A percentile compares a stretch with the other conserved stretches of the same genome.
These are phyloP conservation scores for Entoloma clypeatum DNA, from an alignment of 1,284 basidiomycete genomes.

Conservation along the genomic window DNA sequence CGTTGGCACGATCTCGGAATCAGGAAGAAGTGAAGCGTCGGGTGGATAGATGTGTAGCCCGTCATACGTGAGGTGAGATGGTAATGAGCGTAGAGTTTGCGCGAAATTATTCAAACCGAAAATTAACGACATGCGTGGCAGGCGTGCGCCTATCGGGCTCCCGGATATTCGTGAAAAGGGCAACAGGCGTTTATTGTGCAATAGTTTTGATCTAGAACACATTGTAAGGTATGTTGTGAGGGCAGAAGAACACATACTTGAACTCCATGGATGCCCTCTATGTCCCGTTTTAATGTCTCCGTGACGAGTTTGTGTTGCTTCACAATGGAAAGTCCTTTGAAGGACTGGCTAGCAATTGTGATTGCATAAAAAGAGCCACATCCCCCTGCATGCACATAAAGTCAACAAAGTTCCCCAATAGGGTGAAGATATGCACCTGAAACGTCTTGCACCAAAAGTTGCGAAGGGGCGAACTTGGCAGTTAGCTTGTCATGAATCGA, in stretches of 20 bases:
- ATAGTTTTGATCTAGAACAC: conserved; percentile 8
- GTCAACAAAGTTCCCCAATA: background rate
- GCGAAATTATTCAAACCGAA: too few relatives aligned
- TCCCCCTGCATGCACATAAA: conserved; percentile 57
- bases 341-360: conserved; percentile 77
- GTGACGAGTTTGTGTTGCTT: conserved; percentile 96
- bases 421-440: conserved; percentile 59
- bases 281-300: conserved; percentile 84
- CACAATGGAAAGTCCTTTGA: conserved; percentile 83
- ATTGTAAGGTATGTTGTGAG: background rate
- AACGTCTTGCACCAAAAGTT: conserved; percentile 82
- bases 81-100: too few relatives aligned
- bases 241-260: conserved; percentile 57
- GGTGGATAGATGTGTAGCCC: too few relatives aligned
- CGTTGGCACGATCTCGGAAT: conserved; percentile 17
- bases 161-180: too few relatives aligned
- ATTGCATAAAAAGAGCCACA: conserved; percentile 98
- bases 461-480: conserved; percentile 69
- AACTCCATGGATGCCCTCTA: conserved; percentile 89
- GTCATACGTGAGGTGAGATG: too few relatives aligned
- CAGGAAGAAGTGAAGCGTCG: too few relatives aligned
- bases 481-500: conserved; percentile 72
- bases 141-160: too few relatives aligned
- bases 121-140: too few relatives aligned
- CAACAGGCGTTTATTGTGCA: too few relatives aligned